These are phyloP conservation scores for Nevesoporus exiguus DNA, from an alignment of 768 basidiomycete genomes.

Conservation along the genomic window DNA sequence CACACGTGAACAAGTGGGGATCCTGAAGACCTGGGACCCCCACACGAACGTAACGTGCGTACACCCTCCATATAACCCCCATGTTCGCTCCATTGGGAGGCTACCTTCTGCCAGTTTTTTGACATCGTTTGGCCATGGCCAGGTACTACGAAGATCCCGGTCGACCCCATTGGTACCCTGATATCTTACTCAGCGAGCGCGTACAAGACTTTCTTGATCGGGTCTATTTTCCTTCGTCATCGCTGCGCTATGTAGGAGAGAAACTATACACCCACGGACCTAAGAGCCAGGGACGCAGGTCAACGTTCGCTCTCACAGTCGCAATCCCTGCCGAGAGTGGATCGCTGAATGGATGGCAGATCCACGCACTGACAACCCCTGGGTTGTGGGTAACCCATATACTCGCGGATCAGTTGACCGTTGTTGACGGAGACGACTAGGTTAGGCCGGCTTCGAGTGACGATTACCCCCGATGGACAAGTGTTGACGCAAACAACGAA, in stretches of 20 bases:
- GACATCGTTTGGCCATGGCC: neutral
- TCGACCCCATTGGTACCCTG: slow-evolving; percentile 68
- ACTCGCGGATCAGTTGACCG: neutral
- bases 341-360: slow-evolving; percentile 64
- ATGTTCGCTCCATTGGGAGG: neutral
- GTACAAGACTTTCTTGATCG: slow-evolving; percentile 57
- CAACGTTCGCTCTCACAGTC: slow-evolving; percentile 67
- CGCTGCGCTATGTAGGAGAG: neutral
- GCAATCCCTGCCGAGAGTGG: slow-evolving; percentile 67
- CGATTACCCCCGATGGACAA: neutral
- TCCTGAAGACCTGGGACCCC: slow-evolving; percentile 56
- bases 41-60: slow-evolving; percentile 52
- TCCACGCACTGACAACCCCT: slow-evolving; percentile 55
- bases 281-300: neutral
- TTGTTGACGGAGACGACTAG: slow-evolving; percentile 5
- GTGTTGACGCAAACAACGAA: slow-evolving; percentile 25
- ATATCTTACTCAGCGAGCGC: slow-evolving; percentile 50
- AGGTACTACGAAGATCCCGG: slow-evolving; percentile 64
- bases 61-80: neutral
- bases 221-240: slow-evolving; percentile 13
- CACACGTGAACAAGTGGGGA: slow-evolving; percentile 58
- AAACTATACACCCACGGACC: neutral
- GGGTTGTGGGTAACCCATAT: slow-evolving; percentile 53
- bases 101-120: neutral
- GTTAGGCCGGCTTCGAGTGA: slow-evolving; percentile 22